Evolutionary conservation across 345 rosid genomes (phyloP), one percentile per base, ranked within the genome.

Genomic region (Cochlearia excelsa): DNA sequence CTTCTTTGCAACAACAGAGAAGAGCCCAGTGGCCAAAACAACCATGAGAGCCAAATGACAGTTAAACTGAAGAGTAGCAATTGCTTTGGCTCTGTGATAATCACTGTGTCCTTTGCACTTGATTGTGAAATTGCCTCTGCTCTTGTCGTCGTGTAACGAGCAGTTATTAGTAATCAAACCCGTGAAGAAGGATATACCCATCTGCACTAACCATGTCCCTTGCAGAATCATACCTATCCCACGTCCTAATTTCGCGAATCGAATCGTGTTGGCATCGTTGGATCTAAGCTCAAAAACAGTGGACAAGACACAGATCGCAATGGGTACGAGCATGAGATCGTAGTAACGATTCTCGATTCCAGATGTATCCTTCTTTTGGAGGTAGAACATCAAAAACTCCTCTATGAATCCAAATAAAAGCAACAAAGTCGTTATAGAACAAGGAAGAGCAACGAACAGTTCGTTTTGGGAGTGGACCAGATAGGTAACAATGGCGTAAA

Each of bases 1-100:
- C 61, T 69, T 74, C 57, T 71, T 81, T 37, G 40, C 83, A 47
- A 79, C 38, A 9, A 81, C 2, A 4, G 91, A 78, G 72, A 79
- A 83, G 37, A 78, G 59, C n/a, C 63, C 72, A 27, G 74, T 69
- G 9, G 72, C 71, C 60, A 77, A 26, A 38, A 82, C 71, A 72
- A 88, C 86, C 55, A 88, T 73, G 38, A 92, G 54, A 35, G 98
- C 95, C 54, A 92, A 90, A 78, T 86, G 95, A 58, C 83, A 81
- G 71, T 92, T 86, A 34, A 92, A 92, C 78, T 84, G 96, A 67
- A 92, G 86, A 6, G 98, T 88, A 0, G 96, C 98, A 3, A 88
- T 82, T 3, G 95, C 93, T 75, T 84, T 80, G 0, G 82, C 96
- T 56, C 96, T 65, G 46, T 92, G 98, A 75, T 83, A 88, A 50